Conservation (phyloP, 2,329 filamentous ascomycete genomes). For the Biscogniauxia mediterranea region DNA sequence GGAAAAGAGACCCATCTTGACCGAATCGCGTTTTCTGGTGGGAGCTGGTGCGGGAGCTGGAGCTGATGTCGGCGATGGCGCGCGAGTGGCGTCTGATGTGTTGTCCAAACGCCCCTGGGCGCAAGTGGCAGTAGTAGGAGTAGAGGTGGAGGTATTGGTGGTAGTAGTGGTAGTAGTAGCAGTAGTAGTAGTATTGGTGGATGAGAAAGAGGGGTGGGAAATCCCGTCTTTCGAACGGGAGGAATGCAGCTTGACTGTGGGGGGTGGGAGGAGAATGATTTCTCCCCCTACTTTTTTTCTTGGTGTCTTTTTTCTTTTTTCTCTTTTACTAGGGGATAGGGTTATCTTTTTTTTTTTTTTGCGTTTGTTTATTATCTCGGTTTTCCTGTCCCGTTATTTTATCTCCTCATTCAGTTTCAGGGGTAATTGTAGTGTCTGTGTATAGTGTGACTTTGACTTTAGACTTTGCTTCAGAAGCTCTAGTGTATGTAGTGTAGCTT, state of each 20-base stretch:
- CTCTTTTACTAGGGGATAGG: neutral
- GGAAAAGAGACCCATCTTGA: constrained; percentile 54
- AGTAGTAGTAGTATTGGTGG: neutral
- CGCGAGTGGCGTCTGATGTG: neutral
- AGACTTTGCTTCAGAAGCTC: too few relatives aligned
- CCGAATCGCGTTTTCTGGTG: neutral
- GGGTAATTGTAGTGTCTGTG: too few relatives aligned
- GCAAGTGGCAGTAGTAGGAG: neutral
- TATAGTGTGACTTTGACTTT: too few relatives aligned
- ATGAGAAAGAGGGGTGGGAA: neutral
- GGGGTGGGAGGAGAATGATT: constrained; percentile 10
- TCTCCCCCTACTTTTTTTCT: constrained; percentile 11
- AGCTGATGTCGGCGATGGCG: constrained; percentile 1
- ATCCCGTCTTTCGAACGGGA: neutral
- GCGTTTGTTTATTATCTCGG: neutral
- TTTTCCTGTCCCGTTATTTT: too few relatives aligned
- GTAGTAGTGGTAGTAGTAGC: neutral
- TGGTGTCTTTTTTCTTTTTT: constrained; percentile 4
- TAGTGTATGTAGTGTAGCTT: too few relatives aligned
- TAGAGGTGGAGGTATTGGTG: neutral
- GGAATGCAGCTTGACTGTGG: neutral
- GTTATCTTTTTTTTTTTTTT: neutral
- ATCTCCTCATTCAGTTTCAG: too few relatives aligned
- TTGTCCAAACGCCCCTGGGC: neutral
- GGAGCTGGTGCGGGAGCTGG: too few relatives aligned